Conservation (phyloP, 306 rosid species). For the Vigna mungo region DNA sequence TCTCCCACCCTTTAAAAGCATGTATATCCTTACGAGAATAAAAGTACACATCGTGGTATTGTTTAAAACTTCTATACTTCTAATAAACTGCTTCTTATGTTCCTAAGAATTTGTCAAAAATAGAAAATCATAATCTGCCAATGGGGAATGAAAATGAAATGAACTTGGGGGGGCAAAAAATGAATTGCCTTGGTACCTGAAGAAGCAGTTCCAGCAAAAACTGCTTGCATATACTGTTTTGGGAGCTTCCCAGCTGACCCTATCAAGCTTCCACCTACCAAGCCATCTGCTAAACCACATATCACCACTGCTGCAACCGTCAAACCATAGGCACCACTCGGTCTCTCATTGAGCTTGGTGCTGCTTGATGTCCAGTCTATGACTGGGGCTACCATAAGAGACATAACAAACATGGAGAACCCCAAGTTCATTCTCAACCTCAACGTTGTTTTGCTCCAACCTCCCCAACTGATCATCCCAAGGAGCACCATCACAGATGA, state of each 20-base stretch:
- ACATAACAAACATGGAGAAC: constrained; percentile 56
- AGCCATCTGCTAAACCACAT: constrained; percentile 74
- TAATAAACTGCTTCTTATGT: background rate
- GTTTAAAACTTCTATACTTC: constrained; percentile 33
- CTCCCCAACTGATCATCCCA: constrained; percentile 70
- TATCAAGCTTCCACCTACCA: constrained; percentile 86
- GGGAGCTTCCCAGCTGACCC: constrained; percentile 97
- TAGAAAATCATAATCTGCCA: constrained; percentile 32
- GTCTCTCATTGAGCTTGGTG: constrained; percentile 40
- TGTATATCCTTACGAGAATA: constrained; percentile 37
- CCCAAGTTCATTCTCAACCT: constrained; percentile 67
- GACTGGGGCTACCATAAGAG: constrained; percentile 73
- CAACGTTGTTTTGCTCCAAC: constrained; percentile 63
- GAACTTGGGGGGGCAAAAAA: constrained; percentile 20
- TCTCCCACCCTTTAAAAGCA: constrained; percentile 31
- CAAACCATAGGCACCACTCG: constrained; percentile 58
- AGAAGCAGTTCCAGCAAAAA: constrained; percentile 95
- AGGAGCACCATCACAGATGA: constrained; percentile 72
- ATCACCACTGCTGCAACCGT: constrained; percentile 50
- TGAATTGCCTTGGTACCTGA: constrained; percentile 63
- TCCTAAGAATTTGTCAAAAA: constrained; percentile 23
- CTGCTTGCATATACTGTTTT: constrained; percentile 91
- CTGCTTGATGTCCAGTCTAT: constrained; percentile 62
- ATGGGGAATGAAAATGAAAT: constrained; percentile 38
- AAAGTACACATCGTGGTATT: constrained; percentile 27